phyloP scores from a whole-genome alignment of 768 basidiomycete genomes.

The Phylloporus sp. region DNA sequence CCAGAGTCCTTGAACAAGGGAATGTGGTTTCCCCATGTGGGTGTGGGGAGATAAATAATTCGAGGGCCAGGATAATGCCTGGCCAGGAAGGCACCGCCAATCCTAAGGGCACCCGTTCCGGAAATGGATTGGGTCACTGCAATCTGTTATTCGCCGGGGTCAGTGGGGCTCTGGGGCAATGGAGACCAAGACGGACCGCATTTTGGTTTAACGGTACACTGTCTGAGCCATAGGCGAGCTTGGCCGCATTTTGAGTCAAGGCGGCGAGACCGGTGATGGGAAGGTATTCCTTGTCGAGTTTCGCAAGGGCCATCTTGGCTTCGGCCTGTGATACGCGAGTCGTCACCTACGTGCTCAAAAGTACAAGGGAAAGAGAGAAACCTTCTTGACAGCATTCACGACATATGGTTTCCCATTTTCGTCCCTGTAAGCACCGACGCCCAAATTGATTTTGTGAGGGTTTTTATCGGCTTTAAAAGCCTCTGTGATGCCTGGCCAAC shows the following conservation, averaged over 20 bases:
- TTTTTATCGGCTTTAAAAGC: constrained; percentile 96
- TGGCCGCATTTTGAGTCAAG: constrained; percentile 82
- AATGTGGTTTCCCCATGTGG: constrained; percentile 97
- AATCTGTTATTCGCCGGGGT: constrained; percentile 44
- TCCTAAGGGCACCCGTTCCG: constrained; percentile 94
- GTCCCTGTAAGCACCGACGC: constrained; percentile 95
- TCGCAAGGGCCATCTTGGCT: constrained; percentile 55
- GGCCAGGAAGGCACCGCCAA: constrained; percentile 88
- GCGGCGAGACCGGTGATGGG: constrained; percentile 88
- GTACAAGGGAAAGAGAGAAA: constrained; percentile 20
- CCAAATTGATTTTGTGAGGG: constrained; percentile 92
- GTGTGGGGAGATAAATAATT: constrained; percentile 84
- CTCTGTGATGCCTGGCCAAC: constrained; percentile 78
- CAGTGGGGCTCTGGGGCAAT: not conserved
- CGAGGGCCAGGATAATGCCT: constrained; percentile 85
- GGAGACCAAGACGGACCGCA: constrained; percentile 46
- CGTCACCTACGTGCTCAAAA: not conserved
- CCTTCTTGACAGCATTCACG: constrained; percentile 84
- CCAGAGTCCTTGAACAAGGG: constrained; percentile 93
- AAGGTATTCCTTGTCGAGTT: constrained; percentile 91
- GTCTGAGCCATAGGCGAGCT: constrained; percentile 87
- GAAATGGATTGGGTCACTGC: constrained; percentile 92
- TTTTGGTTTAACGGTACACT: constrained; percentile 66
- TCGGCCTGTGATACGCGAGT: constrained; percentile 54
- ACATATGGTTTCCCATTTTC: constrained; percentile 94